Conservation (phyloP, 495 filamentous ascomycete species). For the Aspergillus baeticus region DNA sequence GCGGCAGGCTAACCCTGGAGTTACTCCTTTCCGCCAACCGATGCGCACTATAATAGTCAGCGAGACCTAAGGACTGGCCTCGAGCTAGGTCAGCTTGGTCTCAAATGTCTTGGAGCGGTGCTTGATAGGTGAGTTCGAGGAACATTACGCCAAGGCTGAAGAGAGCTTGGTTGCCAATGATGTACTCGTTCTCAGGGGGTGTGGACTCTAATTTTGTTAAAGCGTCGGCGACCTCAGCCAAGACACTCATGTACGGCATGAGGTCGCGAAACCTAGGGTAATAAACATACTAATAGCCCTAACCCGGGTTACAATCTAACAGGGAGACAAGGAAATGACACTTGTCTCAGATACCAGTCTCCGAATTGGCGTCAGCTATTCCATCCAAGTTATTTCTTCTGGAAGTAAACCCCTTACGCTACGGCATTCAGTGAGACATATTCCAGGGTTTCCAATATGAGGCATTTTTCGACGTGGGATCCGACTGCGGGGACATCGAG, state of each 20-base stretch:
- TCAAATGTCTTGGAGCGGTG: neutral
- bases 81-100: neutral
- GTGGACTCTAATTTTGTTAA: neutral
- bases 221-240: neutral
- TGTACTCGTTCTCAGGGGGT: neutral
- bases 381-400: too few relatives aligned
- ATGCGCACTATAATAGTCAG: neutral
- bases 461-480: too few relatives aligned
- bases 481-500: too few relatives aligned
- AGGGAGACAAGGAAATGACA: too few relatives aligned
- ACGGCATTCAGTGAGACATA: too few relatives aligned
- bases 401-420: too few relatives aligned
- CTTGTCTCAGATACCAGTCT: too few relatives aligned
- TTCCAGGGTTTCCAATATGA: too few relatives aligned
- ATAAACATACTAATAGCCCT: too few relatives aligned
- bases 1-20: neutral
- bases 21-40: neutral
- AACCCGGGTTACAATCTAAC: too few relatives aligned
- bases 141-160: neutral
- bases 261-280: too few relatives aligned
- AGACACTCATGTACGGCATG: neutral
- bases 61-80: neutral
- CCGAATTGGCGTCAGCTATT: too few relatives aligned
- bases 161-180: neutral
- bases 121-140: neutral